Evolutionary conservation across 352 stramenopile species (phyloP), one percentile per base, ranked within the genome.

Genomic region (Globisporangium mamillatum): DNA sequence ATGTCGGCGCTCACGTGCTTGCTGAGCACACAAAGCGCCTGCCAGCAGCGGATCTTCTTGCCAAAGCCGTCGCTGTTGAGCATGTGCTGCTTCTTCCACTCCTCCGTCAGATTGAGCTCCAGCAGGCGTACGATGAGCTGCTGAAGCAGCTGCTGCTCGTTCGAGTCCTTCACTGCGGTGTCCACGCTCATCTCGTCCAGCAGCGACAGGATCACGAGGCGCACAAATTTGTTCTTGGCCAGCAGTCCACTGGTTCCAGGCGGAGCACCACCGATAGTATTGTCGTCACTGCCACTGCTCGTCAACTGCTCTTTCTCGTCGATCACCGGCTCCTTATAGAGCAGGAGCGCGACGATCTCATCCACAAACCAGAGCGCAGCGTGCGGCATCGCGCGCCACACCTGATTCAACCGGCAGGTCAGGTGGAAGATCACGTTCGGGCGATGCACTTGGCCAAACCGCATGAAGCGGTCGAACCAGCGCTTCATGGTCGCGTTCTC

Each of bases 381-480:
- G 0, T 66, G 55, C 3, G 84, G 88, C 10, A 80, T 75, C 6
- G 80, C 75, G 14, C 84, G 80, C 85, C 85, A 93, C 41, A 85
- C 72, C 67, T 90, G 84, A 5, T 72, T 85, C 22, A 95, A 71
- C 2, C 82, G 82, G 44, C 82, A 92, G 34, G 78, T 60, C 29
- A 95, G 54, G 75, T 95, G 88, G 71, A 91, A 95, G 18, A 95
- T 71, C 16, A 93, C 88, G 56, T 93, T 93, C 3, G 88, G 88
- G 5, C 88, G 76, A 48, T 92, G 72, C 5, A 74, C 66, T 25
- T 83, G 68, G 38, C 84, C 88, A 64, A 91, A 92, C 29, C 55
- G 48, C 44, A 85, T 63, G 55, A 91, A 77, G 8, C 75, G 78
- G 22, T 69, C 66, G 32, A 92, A 76, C 85, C 84, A 93, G 34